phyloP scores from a whole-genome alignment of 78 protist genomes.

The Mantamonas sphyraenae region DNA sequence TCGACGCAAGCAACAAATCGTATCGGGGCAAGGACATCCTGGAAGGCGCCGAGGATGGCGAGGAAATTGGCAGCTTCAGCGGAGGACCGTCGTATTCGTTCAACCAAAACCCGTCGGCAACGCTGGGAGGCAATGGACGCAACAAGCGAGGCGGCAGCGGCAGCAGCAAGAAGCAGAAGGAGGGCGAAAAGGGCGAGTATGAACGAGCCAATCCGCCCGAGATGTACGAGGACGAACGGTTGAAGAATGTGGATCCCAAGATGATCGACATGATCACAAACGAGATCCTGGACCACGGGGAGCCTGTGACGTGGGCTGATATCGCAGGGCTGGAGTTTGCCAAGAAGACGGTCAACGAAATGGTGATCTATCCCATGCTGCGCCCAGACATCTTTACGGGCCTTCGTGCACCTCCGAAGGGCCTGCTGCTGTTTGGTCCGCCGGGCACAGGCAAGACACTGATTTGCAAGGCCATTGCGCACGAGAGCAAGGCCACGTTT shows the following conservation, averaged over 20 bases:
- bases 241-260: constrained; percentile 52
- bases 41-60: no score
- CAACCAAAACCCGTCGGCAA: no score
- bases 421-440: constrained; percentile 83
- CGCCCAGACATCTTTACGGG: constrained; percentile 70
- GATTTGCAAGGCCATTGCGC: constrained; percentile 73
- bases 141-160: no score
- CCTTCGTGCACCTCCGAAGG: constrained; percentile 51
- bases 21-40: no score
- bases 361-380: constrained; percentile 52
- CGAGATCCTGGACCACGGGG: constrained; percentile 42
- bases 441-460: constrained; percentile 81
- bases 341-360: constrained; percentile 44
- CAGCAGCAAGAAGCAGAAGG: no score
- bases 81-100: no score
- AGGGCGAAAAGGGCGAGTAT: no score
- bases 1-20: no score
- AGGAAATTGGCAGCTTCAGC: no score
- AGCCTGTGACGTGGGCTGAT: constrained; percentile 42
- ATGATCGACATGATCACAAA: constrained; percentile 40
- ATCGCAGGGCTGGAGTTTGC: constrained; percentile 65
- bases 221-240: constrained; percentile 46
- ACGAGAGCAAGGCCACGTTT: constrained; percentile 42
- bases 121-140: no score
- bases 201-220: not conserved